Evolutionary conservation across 164 flowering plant genomes (phyloP).

Genomic region (Cinnamomum chago): DNA sequence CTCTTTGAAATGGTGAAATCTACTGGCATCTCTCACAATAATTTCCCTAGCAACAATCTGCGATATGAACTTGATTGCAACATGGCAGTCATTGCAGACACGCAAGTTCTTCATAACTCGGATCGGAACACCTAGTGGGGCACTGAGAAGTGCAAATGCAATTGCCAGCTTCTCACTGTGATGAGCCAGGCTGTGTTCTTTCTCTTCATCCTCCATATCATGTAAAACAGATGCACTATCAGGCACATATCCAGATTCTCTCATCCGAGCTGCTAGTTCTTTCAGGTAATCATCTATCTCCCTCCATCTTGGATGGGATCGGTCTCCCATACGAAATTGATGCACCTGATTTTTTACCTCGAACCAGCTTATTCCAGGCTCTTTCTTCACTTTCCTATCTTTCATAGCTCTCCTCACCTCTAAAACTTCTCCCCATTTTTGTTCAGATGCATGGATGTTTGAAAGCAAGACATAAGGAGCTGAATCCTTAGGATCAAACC

Average conservation of each 20-base stretch:
- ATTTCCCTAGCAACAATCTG: conserved; percentile 47
- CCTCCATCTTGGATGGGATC: conserved; percentile 41
- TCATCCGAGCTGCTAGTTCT: conserved; percentile 46
- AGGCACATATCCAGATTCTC: conserved; percentile 48
- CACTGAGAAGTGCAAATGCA: conserved; percentile 58
- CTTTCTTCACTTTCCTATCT: conserved; percentile 58
- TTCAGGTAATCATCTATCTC: conserved; percentile 49
- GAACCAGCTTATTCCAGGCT: conserved; percentile 80
- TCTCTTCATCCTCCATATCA: conserved; percentile 63
- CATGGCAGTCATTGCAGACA: conserved; percentile 63
- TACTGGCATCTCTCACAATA: conserved; percentile 58
- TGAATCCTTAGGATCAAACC: conserved; percentile 54
- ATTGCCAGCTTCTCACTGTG: conserved; percentile 75
- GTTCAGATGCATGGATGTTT: conserved; percentile 53
- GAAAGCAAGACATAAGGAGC: conserved; percentile 66
- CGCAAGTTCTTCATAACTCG: conserved; percentile 77
- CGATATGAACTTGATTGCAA: conserved; percentile 55
- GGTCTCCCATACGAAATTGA: conserved; percentile 50
- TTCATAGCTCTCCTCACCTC: conserved; percentile 56
- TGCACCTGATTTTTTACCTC: conserved; percentile 63
- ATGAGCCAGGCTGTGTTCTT: conserved; percentile 47
- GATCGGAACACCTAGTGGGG: conserved; percentile 40
- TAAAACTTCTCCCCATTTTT: conserved; percentile 60
- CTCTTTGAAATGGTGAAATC: conserved; percentile 71
- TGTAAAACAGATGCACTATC: conserved; percentile 48